Evolutionary conservation across 306 rosid species (phyloP).

Genomic region (Pyrus pyrifolia): DNA sequence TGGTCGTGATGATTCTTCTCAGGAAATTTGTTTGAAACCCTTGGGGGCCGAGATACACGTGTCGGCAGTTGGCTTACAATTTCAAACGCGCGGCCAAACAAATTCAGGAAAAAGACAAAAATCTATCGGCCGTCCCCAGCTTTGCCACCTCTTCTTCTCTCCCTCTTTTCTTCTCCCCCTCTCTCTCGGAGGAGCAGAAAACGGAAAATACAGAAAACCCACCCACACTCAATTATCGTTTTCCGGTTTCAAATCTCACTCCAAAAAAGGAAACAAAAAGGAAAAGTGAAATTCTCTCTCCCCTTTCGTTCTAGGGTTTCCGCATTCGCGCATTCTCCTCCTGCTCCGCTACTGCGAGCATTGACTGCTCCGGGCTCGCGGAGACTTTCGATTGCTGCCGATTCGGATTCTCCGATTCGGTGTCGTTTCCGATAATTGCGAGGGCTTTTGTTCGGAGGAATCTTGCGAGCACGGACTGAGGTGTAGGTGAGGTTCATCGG

Average conservation of each 20-base stretch:
- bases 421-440: neutral
- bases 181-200: conserved; percentile 15
- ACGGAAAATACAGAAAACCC: neutral
- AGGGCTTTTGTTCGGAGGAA: neutral
- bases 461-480: neutral
- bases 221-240: neutral
- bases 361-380: neutral
- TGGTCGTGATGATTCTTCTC: too few species aligned
- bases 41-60: neutral
- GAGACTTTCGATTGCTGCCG: neutral
- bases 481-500: conserved; percentile 12
- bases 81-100: neutral
- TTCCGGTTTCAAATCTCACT: neutral
- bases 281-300: conserved; percentile 5
- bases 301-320: conserved; percentile 20
- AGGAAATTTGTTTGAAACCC: neutral
- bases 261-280: neutral
- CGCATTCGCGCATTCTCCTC: neutral
- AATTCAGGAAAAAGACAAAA: neutral
- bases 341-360: neutral
- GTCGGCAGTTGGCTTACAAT: neutral
- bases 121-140: neutral
- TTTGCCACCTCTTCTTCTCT: conserved; percentile 18
- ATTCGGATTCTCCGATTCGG: neutral
- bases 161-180: neutral